Conservation (phyloP, 2,329 filamentous ascomycete genomes). For the Bipolaris bicolor region DNA sequence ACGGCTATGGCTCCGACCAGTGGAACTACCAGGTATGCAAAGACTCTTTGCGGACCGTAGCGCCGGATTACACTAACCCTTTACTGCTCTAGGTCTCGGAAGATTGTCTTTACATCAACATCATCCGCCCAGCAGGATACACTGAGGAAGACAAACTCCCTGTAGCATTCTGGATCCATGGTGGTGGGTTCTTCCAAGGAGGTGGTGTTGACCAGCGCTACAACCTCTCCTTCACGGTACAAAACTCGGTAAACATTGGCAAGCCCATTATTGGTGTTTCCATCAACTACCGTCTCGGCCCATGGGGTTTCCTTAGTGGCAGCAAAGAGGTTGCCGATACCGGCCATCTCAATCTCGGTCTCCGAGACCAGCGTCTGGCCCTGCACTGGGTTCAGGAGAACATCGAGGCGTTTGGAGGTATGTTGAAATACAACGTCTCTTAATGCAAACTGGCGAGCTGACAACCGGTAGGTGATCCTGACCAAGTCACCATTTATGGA, state of each 20-base stretch:
- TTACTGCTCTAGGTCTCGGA: slow-evolving; percentile 53
- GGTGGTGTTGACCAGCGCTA: slow-evolving; percentile 61
- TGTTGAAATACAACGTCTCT: slow-evolving; percentile 39
- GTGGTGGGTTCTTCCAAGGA: slow-evolving; percentile 58
- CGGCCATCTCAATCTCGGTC: slow-evolving; percentile 57
- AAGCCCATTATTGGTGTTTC: slow-evolving; percentile 56
- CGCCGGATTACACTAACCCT: neutral
- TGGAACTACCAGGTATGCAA: slow-evolving; percentile 50
- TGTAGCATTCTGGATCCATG: slow-evolving; percentile 63
- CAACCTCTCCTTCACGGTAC: slow-evolving; percentile 57
- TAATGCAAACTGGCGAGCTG: slow-evolving; percentile 26
- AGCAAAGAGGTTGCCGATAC: slow-evolving; percentile 37
- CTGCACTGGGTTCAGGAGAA: slow-evolving; percentile 55
- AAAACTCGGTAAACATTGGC: slow-evolving; percentile 53
- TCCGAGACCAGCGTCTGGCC: slow-evolving; percentile 55
- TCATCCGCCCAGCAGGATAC: slow-evolving; percentile 53
- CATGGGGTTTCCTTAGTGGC: slow-evolving; percentile 68
- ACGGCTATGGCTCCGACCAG: slow-evolving; percentile 45
- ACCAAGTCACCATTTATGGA: slow-evolving; percentile 55
- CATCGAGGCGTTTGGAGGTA: slow-evolving; percentile 53
- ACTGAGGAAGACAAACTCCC: slow-evolving; percentile 52
- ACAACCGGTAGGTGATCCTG: slow-evolving; percentile 44
- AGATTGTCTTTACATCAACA: slow-evolving; percentile 58
- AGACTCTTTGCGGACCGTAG: neutral
- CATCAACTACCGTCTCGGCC: slow-evolving; percentile 60